Evolutionary conservation across 2,329 filamentous ascomycete species (phyloP).

Genomic region (Botrytis aclada): DNA sequence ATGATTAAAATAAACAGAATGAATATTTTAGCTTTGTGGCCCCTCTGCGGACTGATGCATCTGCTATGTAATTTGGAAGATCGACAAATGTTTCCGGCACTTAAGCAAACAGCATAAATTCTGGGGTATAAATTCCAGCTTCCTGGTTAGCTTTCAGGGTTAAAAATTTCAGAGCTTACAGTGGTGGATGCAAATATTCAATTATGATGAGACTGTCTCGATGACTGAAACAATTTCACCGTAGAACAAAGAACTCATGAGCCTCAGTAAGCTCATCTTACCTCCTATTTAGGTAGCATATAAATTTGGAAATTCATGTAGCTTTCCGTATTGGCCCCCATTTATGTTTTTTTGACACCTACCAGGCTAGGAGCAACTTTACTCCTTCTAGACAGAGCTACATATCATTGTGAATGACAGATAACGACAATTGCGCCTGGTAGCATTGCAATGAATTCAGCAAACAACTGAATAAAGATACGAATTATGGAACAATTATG

Average conservation of each 20-base stretch:
- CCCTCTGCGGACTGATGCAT: not conserved
- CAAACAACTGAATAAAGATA: constrained; percentile 32
- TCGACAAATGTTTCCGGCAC: constrained; percentile 7
- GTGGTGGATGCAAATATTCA: constrained; percentile 26
- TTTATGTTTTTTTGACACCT: constrained; percentile 26
- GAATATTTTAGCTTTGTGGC: not conserved
- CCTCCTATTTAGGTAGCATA: constrained; percentile 4
- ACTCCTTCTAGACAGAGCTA: constrained; percentile 27
- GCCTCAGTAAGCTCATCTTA: constrained; percentile 16
- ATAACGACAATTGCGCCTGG: constrained; percentile 24
- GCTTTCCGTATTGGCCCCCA: constrained; percentile 22
- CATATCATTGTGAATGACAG: constrained; percentile 29
- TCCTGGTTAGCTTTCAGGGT: constrained; percentile 3
- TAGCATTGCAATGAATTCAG: constrained; percentile 25
- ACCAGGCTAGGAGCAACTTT: constrained; percentile 24
- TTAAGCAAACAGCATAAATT: not conserved
- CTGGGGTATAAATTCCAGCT: constrained; percentile 11
- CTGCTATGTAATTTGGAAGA: not conserved
- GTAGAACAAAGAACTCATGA: constrained; percentile 28
- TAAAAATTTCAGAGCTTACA: constrained; percentile 18
- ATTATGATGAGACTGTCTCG: constrained; percentile 28
- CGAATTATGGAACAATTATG: constrained; percentile 25
- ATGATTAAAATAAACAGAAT: constrained; percentile 10
- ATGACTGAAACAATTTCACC: constrained; percentile 27
- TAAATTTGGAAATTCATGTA: constrained; percentile 22